Base-by-base conservation (phyloP, 805 yeast genomes). In the Clavispora vitiphila region DNA sequence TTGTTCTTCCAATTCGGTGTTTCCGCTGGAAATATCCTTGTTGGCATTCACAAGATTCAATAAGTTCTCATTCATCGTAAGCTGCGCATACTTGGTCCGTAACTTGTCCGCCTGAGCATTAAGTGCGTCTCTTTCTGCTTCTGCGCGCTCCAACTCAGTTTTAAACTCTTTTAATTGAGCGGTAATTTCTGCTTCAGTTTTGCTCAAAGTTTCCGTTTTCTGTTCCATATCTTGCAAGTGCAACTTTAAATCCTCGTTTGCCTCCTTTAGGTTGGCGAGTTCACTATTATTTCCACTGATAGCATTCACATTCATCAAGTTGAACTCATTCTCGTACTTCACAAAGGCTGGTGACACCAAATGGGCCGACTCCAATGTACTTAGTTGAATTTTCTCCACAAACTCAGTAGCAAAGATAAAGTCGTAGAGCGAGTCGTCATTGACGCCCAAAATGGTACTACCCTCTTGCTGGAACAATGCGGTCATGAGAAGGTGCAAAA, bases 41-140 rank as follows among this genome's bases (percentile, higher is more conserved):
- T 69, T 69, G 29, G 74, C 74, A 42, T 65, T 58, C 36, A 60
- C 64, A 2, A 71, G 64, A 40, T 66, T 66, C 29, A 55, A 57
- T 30, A 66, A 54, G 42, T 66, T 66, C 42, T 62, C 67, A 34
- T 63, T 62, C 71, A 66, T 63, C 15, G 65, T 64, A 18, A 65
- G 55, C 34, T 57, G 54, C 26, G 57, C 63, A 41, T 62, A 64
- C 36, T 55, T 50, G 15, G 43, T 44, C 35, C 60, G 53, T 30
- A 62, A 48, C 9, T 51, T 46, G 21, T 44, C 40, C 34, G 49
- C 51, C 19, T 40, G 27, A 2, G 27, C 32, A 2, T 34, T 18
- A 22, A 64, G 54, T 15, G 45, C 16, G 4, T 44, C 53, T 30
- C 55, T 60, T 25, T 54, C 54, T 12, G 30, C 40, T 16, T 53